Conservation (phyloP, 179 eudicot genomes). For the Beta macrorhiza region DNA sequence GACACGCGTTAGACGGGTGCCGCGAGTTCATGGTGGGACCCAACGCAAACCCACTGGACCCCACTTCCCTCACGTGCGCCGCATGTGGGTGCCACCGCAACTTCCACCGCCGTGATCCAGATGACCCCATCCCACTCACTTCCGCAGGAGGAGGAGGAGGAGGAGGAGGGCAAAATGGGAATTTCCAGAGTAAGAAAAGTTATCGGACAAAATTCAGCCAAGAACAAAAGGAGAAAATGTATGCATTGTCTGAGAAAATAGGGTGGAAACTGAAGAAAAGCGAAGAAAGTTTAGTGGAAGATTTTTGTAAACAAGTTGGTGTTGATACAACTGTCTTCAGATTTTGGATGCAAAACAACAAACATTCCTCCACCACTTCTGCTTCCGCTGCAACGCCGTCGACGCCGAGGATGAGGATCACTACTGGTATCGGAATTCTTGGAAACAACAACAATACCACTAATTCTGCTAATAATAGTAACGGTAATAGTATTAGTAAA, state of each 20-base stretch:
- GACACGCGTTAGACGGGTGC: conserved; percentile 49
- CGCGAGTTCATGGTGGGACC: conserved; percentile 50
- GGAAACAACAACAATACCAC: not conserved
- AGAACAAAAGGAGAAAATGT: conserved; percentile 47
- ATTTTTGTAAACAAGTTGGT: conserved; percentile 33
- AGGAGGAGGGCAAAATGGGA: conserved; percentile 20
- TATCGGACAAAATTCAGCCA: conserved; percentile 40
- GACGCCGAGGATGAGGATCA: too few relatives aligned
- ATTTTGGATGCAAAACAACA: conserved; percentile 53
- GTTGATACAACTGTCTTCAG: conserved; percentile 39
- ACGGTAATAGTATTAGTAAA: too few relatives aligned
- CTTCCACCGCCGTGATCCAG: conserved; percentile 54
- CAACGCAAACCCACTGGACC: conserved; percentile 22
- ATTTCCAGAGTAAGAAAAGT: conserved; percentile 31
- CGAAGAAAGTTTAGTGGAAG: conserved; percentile 28
- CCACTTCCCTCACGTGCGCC: conserved; percentile 41
- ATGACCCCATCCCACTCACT: conserved; percentile 33
- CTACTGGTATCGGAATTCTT: too few relatives aligned
- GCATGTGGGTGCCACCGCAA: conserved; percentile 54
- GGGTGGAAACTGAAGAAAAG: conserved; percentile 44
- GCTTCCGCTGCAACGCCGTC: not conserved
- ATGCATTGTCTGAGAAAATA: conserved; percentile 39
- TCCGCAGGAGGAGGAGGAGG: conserved; percentile 4
- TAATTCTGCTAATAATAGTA: not conserved
- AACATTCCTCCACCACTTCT: conserved; percentile 20